These are phyloP conservation scores for Chamaenerion angustifolium DNA, from an alignment of 345 rosid genomes.

Conservation along the genomic window DNA sequence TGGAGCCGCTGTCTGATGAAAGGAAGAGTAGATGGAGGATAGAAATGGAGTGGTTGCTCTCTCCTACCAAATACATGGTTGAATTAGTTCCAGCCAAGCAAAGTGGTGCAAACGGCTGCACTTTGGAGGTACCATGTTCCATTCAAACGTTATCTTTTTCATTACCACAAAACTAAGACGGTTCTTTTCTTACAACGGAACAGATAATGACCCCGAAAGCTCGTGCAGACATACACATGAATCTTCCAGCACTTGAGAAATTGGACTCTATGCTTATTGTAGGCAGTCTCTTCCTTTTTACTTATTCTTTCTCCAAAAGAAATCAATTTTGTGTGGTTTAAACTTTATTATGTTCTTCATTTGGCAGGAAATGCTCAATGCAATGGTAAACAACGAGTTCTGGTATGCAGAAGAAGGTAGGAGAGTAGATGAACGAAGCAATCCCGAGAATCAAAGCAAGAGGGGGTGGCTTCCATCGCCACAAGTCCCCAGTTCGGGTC, in stretches of 20 bases:
- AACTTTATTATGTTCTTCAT: conserved; percentile 2
- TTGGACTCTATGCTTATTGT: conserved; percentile 90
- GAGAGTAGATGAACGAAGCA: conserved; percentile 63
- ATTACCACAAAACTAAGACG: no score
- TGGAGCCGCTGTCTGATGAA: conserved; percentile 76
- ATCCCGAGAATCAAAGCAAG: conserved; percentile 56
- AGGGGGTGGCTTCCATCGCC: conserved; percentile 98
- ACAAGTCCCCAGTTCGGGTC: conserved; percentile 68
- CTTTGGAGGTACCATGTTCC: conserved; percentile 45
- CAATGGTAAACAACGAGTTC: conserved; percentile 77
- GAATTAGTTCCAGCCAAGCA: conserved; percentile 96
- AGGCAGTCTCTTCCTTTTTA: conserved; percentile 21
- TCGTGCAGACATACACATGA: conserved; percentile 85
- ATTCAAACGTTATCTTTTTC: background rate
- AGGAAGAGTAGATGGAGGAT: conserved; percentile 65
- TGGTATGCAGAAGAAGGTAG: conserved; percentile 85
- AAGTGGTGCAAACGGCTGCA: conserved; percentile 62
- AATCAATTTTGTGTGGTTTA: background rate
- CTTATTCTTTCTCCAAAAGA: background rate
- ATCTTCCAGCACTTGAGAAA: conserved; percentile 91
- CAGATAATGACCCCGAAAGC: conserved; percentile 94
- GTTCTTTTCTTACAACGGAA: conserved; percentile 13
- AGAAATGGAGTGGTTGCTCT: conserved; percentile 94
- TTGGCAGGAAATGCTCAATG: conserved; percentile 66
- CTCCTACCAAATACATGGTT: conserved; percentile 90